Base-by-base conservation (phyloP, 1,284 basidiomycete species). In the Schizophyllum commune region DNA sequence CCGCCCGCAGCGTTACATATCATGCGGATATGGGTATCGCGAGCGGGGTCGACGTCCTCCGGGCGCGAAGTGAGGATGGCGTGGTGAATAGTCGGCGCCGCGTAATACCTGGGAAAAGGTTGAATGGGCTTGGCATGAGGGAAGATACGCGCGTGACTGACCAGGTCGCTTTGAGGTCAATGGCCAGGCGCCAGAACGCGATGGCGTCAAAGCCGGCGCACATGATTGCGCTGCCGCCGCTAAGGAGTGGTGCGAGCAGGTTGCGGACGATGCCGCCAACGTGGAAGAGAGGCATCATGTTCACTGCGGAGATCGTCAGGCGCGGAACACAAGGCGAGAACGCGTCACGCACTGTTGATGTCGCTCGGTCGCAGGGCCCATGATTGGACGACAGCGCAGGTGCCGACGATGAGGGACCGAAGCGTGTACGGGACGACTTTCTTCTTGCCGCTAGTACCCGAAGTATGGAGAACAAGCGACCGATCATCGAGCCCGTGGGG, bases 261-360 rank as follows among this genome's bases (percentile, higher is more conserved):
- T 84, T 86, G 60, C 83, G 82, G 32, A 86, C 78, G 55, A 87
- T 80, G 39, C 85, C 85, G 59, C 85, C 84, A 19, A 86, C 84
- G 66, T 87, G 86, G 74, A 86, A 88, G 33, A 87, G 77, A 32
- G 85, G 85, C 86, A 88, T 88, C 76, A 88, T 86, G 64, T 80
- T 80, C 68, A 79, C 79, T 79, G 61, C 27, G 11, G 15, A 20
- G 19, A 20, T 27, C 9, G 19, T 55, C 19, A 57, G 15, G 20
- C 7, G 34, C 22, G 21, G 17, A 32, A 21, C 32, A 39, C 51
- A 33, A 62, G 57, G 57, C 17, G 54, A 20, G 9, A 17, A 17
- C 39, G 39, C 39, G 39, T 47, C 17, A 47, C 77, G 67, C 65
- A 79, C 79, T 69, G 63, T 81, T 81, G 20, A 79, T 72, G 63